Percentiles rank a stretch among this genome's conserved stretches.
Evolutionary conservation across 176 grass and related monocot species (phyloP).

Genomic region (Thinopyrum elongatum): DNA sequence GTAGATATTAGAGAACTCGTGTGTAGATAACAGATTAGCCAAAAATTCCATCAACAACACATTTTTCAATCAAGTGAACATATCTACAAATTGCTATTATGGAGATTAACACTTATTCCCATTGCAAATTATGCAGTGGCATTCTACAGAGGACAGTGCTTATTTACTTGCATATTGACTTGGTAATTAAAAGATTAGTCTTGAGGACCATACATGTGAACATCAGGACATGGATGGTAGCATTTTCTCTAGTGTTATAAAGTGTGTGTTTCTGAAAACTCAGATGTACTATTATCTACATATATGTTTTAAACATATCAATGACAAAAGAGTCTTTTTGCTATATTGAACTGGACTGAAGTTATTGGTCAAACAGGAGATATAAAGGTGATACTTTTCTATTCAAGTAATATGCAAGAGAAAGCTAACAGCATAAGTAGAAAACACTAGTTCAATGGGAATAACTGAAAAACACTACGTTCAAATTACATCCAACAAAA

Average conservation of each 20-base stretch:
- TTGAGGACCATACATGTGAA: neutral
- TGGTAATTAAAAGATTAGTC: neutral
- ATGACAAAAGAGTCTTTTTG: neutral
- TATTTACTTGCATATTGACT: neutral
- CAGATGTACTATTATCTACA: neutral
- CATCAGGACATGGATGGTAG: neutral
- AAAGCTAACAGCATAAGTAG: slow-evolving; percentile 7
- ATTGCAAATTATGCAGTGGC: neutral
- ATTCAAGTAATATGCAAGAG: neutral
- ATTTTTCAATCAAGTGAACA: neutral
- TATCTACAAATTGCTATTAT: neutral
- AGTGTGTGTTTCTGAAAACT: neutral
- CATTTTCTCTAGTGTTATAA: neutral
- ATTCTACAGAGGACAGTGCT: neutral
- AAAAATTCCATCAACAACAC: neutral
- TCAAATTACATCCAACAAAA: slow-evolving; percentile 22
- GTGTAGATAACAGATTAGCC: neutral
- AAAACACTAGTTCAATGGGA: slow-evolving; percentile 27
- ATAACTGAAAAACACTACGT: slow-evolving; percentile 23
- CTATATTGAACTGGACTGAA: neutral
- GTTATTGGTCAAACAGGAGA: neutral
- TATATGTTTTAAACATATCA: neutral
- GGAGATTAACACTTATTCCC: neutral
- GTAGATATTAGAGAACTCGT: neutral
- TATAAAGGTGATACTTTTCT: neutral